Base-by-base conservation (phyloP, 148 eudicot species). In the Bassia scoparia region DNA sequence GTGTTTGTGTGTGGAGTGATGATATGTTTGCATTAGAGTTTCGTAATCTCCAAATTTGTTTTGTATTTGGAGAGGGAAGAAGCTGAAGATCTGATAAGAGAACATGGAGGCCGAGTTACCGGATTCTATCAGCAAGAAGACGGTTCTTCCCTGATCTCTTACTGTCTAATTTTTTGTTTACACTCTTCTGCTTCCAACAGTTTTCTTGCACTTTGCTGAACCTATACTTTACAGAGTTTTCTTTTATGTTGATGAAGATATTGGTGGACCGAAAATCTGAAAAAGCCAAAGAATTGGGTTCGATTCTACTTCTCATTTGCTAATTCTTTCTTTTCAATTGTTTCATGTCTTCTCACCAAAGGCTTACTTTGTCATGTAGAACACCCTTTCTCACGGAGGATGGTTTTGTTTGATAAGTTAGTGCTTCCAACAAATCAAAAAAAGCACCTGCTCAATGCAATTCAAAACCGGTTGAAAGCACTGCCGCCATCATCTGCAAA, bases 111-210 rank as follows among this genome's bases (percentile, higher is more conserved):
- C 61, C 98, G 97, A 74, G 89, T 91, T 55, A 91, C 98, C 35
- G 97, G 96, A 79, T 88, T n/a, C 98, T 64, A 84, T 94, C 77
- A 94, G 98, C 97, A 94, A 88, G 82, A 94, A 91, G 79, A 94
- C 98, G 93, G 98, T 91, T 35, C 58, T 23, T 44, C 27, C 67
- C 48, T 72, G 60, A 63, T 23, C 70, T 27, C n/a, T 26, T 65
- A 52, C 10, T 26, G 41, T 34, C 58, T 31, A 58, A 18, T 53
- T 65, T 31, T 74, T 48, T 24, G 59, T 33, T 43, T 31, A n/a
- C 33, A 61, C 24, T 60, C 64, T 30, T 30, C 56, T 68, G 61
- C 43, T 34, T 41, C 18, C 33, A 15, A 23, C 20, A n/a, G 12
- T 27, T 13, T 41, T 34, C 49, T n/a, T 74, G 43, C 35, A 16